Conservation (phyloP, 2,329 filamentous ascomycete species). For the Hortaea sp. region DNA sequence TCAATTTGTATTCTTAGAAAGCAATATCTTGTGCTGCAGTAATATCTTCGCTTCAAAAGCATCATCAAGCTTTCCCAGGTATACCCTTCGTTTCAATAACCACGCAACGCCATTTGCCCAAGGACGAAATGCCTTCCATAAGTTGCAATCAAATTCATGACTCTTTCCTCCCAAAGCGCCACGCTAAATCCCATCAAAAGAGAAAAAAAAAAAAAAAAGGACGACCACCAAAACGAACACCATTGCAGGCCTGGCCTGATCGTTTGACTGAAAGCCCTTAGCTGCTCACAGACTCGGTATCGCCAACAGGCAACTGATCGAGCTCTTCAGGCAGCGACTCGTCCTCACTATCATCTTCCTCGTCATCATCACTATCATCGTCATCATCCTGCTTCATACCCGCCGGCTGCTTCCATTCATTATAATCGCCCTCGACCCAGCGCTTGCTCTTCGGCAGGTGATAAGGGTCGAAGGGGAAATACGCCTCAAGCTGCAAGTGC, state of each 20-base stretch:
- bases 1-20: no score
- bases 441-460: constrained; percentile 75
- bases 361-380: constrained; percentile 39
- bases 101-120: constrained; percentile 7
- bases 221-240: no score
- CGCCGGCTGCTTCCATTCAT: constrained; percentile 66
- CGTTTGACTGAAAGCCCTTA: constrained; percentile 2
- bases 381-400: constrained; percentile 49
- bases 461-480: constrained; percentile 97
- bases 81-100: no score
- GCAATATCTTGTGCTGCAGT: no score
- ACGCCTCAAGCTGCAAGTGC: constrained; percentile 78
- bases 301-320: constrained; percentile 6
- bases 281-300: constrained; percentile 15
- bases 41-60: no score
- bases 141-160: constrained; percentile 5
- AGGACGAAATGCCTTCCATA: constrained; percentile 9
- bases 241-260: no score
- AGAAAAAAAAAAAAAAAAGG: no score
- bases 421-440: constrained; percentile 80
- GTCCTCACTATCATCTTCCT: constrained; percentile 26
- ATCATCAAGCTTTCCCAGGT: no score
- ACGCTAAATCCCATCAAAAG: constrained; percentile 6
- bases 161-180: constrained; percentile 12
- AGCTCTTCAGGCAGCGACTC: constrained; percentile 9